phyloP scores from a whole-genome alignment of 2,329 filamentous ascomycete genomes.

The Knoxdaviesia proteae region DNA sequence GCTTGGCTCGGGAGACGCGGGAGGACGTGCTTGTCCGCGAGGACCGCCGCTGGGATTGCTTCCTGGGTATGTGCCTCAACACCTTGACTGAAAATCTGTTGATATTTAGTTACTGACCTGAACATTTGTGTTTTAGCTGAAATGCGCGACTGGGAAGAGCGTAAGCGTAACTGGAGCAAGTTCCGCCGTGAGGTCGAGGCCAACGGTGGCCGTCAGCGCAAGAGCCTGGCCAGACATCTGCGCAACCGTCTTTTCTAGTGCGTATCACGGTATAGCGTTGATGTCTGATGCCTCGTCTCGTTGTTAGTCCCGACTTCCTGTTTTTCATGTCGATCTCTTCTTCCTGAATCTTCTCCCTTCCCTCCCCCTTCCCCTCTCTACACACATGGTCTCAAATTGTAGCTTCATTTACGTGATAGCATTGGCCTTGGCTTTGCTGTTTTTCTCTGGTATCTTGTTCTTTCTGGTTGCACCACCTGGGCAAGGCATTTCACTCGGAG shows the following conservation, averaged over 20 bases:
- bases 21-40: constrained; percentile 34
- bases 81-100: too few species aligned
- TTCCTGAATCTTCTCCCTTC: too few species aligned
- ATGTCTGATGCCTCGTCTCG: too few species aligned
- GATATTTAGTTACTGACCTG: too few species aligned
- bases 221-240: neutral
- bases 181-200: constrained; percentile 18
- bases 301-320: too few species aligned
- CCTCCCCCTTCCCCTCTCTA: neutral
- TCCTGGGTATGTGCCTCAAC: constrained; percentile 25
- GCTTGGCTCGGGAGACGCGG: constrained; percentile 32
- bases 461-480: too few species aligned
- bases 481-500: neutral
- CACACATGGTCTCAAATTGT: neutral
- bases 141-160: constrained; percentile 27
- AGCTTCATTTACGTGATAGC: neutral
- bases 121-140: constrained; percentile 16
- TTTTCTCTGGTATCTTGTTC: neutral
- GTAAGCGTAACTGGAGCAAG: constrained; percentile 23
- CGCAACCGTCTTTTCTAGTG: neutral
- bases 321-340: too few species aligned
- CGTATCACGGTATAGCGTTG: too few species aligned
- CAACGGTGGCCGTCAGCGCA: neutral
- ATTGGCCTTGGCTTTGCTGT: neutral
- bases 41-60: constrained; percentile 39